A percentile compares a stretch with the other conserved stretches of the same genome.
These are phyloP conservation scores for Gonium pectorale DNA, from an alignment of 139 green algal species.

Conservation along the genomic window DNA sequence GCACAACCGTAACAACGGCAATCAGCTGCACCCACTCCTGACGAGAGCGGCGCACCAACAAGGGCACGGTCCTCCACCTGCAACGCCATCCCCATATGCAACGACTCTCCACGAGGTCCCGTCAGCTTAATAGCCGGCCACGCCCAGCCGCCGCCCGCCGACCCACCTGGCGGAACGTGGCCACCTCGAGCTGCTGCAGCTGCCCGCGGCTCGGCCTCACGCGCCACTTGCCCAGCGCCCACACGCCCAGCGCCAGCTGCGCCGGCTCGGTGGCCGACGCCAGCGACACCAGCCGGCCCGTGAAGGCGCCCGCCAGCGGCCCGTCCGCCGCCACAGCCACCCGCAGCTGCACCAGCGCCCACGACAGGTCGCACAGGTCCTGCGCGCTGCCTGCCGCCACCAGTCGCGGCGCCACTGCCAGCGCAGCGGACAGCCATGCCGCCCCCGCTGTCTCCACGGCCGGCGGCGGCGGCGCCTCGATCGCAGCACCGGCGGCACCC, in stretches of 20 bases:
- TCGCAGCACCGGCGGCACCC: no score
- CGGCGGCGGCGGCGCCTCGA: no score
- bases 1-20: no score
- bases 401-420: constrained; percentile 22
- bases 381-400: constrained; percentile 23
- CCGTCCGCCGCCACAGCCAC: neutral
- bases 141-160: neutral
- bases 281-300: constrained; percentile 25
- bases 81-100: no score
- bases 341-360: constrained; percentile 37
- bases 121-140: no score
- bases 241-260: constrained; percentile 52
- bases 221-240: constrained; percentile 52
- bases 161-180: constrained; percentile 36
- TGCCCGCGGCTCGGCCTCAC: neutral
- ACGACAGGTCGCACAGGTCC: constrained; percentile 50
- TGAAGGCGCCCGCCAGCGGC: neutral
- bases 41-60: no score
- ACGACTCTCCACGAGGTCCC: no score
- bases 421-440: constrained; percentile 1
- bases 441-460: neutral
- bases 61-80: no score
- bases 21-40: no score
- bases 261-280: neutral
- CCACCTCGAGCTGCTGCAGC: constrained; percentile 38